These are phyloP conservation scores for Beauveria asiatica DNA, from an alignment of 2,329 filamentous ascomycete genomes.

Conservation along the genomic window DNA sequence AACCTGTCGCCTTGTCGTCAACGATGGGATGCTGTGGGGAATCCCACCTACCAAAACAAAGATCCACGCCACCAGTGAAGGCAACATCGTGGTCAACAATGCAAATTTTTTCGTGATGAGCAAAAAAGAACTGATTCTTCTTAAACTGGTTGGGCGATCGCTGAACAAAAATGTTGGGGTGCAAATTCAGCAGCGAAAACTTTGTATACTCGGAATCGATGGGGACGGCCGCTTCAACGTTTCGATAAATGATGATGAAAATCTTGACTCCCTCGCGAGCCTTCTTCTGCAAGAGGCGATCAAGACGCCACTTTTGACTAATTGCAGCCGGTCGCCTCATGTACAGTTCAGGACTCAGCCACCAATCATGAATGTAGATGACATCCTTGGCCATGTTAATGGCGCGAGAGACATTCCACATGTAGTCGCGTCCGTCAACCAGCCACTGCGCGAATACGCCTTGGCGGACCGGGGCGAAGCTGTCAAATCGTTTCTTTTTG, in stretches of 20 bases:
- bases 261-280: conserved; percentile 93
- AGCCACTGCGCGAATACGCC: conserved; percentile 92
- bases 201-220: conserved; percentile 99
- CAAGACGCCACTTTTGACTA: conserved; percentile 95
- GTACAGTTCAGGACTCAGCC: conserved; percentile 93
- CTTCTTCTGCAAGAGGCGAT: conserved; percentile 86
- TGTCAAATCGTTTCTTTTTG: conserved; percentile 76
- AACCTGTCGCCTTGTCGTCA: conserved; percentile 92
- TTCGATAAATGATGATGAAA: conserved; percentile 95
- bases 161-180: conserved; percentile 94
- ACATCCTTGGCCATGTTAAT: conserved; percentile 97
- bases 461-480: conserved; percentile 82
- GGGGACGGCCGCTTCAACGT: conserved; percentile 92
- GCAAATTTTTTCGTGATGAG: conserved; percentile 97
- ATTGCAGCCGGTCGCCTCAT: conserved; percentile 89
- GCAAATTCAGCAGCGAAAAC: conserved; percentile 86
- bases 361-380: conserved; percentile 99
- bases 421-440: conserved; percentile 93
- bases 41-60: conserved; percentile 97
- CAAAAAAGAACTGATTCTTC: conserved; percentile 99
- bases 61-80: conserved; percentile 89
- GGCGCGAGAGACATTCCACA: conserved; percentile 97
- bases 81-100: conserved; percentile 93
- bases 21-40: conserved; percentile 84
- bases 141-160: conserved; percentile 95